These are phyloP conservation scores for Spongiforma sp. DNA, from an alignment of 1,284 basidiomycete species.

Conservation along the genomic window DNA sequence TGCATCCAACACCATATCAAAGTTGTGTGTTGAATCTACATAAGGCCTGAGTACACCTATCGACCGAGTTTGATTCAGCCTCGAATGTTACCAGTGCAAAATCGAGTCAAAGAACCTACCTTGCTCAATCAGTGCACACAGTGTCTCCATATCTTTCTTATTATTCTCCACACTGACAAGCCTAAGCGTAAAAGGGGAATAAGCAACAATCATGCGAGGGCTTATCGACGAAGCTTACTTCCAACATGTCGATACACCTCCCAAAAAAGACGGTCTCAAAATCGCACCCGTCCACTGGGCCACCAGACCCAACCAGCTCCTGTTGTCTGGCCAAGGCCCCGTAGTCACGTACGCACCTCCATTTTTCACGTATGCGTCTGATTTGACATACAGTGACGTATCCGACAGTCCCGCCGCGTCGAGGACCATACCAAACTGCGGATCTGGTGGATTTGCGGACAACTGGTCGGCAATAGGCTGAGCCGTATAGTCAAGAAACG, in stretches of 20 bases:
- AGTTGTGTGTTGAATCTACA: slow-evolving; percentile 65
- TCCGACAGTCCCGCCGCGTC: slow-evolving; percentile 44
- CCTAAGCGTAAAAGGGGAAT: slow-evolving; percentile 5
- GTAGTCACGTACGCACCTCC: slow-evolving; percentile 51
- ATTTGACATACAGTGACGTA: slow-evolving; percentile 45
- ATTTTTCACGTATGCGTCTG: slow-evolving; percentile 49
- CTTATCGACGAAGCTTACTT: slow-evolving; percentile 38
- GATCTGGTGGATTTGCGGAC: slow-evolving; percentile 38
- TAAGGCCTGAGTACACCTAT: slow-evolving; percentile 58
- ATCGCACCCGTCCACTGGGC: slow-evolving; percentile 29
- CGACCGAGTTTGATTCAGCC: background rate
- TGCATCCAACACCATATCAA: slow-evolving; percentile 62
- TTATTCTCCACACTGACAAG: slow-evolving; percentile 11
- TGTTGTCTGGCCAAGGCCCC: slow-evolving; percentile 43
- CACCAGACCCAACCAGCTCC: slow-evolving; percentile 11
- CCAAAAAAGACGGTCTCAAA: slow-evolving; percentile 48
- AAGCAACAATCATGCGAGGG: background rate
- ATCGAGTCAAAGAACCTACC: slow-evolving; percentile 14
- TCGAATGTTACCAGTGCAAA: no score
- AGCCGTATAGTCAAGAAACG: slow-evolving; percentile 65
- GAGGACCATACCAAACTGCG: slow-evolving; percentile 49
- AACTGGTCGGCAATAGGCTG: slow-evolving; percentile 51
- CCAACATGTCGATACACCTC: slow-evolving; percentile 51
- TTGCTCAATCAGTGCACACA: slow-evolving; percentile 27
- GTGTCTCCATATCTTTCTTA: slow-evolving; percentile 14